These are phyloP conservation scores for Tolypocladium guangdongense DNA, from an alignment of 2,329 filamentous ascomycete species.

Conservation along the genomic window DNA sequence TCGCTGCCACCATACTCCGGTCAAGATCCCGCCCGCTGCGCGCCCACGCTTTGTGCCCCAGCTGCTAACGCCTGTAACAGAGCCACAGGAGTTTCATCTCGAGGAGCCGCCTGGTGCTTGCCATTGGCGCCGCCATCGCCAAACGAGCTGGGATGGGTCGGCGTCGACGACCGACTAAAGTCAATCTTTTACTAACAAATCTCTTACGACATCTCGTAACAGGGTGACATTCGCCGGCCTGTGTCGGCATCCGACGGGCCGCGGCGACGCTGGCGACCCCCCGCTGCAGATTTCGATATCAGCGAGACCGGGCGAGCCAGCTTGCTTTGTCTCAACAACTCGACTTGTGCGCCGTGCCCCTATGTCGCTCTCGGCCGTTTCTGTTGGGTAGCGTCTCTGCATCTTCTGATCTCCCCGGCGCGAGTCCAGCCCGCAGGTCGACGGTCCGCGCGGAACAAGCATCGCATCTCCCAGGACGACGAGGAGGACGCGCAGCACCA, in stretches of 20 bases:
- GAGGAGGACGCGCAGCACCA: slow-evolving; percentile 5
- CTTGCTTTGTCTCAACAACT: background rate
- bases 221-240: slow-evolving; percentile 4
- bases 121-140: background rate
- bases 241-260: slow-evolving; percentile 8
- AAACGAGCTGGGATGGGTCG: background rate
- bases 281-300: background rate
- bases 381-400: background rate
- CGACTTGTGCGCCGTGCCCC: background rate
- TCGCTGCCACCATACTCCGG: too few species aligned
- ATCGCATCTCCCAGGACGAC: too few species aligned
- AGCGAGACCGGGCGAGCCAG: background rate
- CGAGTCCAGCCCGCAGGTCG: background rate
- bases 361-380: background rate
- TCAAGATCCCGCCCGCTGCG: too few species aligned
- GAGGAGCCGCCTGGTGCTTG: background rate
- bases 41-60: too few species aligned
- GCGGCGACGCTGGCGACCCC: background rate
- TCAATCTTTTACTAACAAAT: background rate
- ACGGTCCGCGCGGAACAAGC: background rate
- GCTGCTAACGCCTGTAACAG: background rate
- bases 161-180: too few species aligned
- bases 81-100: background rate
- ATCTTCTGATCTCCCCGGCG: background rate
- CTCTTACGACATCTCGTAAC: background rate